Conservation (phyloP, 2,329 filamentous ascomycete species). For the Pezicula neosporulosa region DNA sequence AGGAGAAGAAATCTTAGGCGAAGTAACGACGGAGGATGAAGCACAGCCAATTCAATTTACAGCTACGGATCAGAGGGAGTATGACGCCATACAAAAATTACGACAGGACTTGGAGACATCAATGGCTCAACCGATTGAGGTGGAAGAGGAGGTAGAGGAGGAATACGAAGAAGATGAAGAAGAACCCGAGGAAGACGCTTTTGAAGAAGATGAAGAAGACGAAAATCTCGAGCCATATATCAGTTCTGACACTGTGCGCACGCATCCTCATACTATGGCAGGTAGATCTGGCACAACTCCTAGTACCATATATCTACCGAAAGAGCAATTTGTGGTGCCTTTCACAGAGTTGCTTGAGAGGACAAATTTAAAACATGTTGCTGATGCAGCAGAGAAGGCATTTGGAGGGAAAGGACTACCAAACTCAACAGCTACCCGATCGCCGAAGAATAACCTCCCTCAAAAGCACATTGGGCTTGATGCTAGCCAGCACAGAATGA, state of each 20-base stretch:
- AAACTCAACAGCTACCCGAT: conserved; percentile 69
- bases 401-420: conserved; percentile 79
- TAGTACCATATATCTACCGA: conserved; percentile 71
- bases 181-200: conserved; percentile 17
- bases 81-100: conserved; percentile 26
- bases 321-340: conserved; percentile 64
- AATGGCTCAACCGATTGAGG: conserved; percentile 21
- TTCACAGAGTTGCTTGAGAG: conserved; percentile 65
- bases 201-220: conserved; percentile 20
- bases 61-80: conserved; percentile 26
- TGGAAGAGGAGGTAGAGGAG: conserved; percentile 15
- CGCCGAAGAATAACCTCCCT: conserved; percentile 47
- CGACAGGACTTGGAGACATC: conserved; percentile 27
- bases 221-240: conserved; percentile 20
- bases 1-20: background rate
- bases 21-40: conserved; percentile 1
- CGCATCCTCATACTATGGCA: conserved; percentile 70
- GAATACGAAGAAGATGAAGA: conserved; percentile 18
- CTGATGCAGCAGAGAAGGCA: conserved; percentile 63
- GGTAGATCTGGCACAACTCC: conserved; percentile 75
- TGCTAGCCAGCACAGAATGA: conserved; percentile 64
- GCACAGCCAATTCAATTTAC: conserved; percentile 16
- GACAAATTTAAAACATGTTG: conserved; percentile 71
- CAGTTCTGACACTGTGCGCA: conserved; percentile 43
- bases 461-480: conserved; percentile 65